These are phyloP conservation scores for Colletotrichum cuscutae DNA, from an alignment of 2,329 filamentous ascomycete species.

Conservation along the genomic window DNA sequence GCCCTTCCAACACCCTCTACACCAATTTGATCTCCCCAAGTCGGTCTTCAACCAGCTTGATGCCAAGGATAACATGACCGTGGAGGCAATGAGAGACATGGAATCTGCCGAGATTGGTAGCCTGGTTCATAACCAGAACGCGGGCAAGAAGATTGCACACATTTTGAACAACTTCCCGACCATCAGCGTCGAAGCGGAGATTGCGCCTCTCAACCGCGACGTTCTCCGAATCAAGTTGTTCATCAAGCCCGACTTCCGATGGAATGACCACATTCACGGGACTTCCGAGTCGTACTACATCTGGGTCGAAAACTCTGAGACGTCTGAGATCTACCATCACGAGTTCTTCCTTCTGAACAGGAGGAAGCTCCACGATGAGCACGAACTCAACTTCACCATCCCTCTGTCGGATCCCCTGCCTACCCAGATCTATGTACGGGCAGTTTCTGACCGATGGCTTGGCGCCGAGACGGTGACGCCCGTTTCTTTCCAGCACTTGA, in stretches of 20 bases:
- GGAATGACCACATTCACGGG: slow-evolving; percentile 95
- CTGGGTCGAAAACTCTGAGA: slow-evolving; percentile 99
- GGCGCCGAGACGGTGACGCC: slow-evolving; percentile 96
- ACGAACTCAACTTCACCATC: slow-evolving; percentile 98
- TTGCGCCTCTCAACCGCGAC: slow-evolving; percentile 93
- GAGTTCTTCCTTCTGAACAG: slow-evolving; percentile 95
- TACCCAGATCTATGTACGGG: slow-evolving; percentile 94
- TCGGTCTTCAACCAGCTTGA: slow-evolving; percentile 87
- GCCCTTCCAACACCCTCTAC: slow-evolving; percentile 93
- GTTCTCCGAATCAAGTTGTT: slow-evolving; percentile 91
- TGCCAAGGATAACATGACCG: slow-evolving; percentile 77
- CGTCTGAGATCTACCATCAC: slow-evolving; percentile 96
- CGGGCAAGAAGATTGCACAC: slow-evolving; percentile 83
- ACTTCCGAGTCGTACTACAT: slow-evolving; percentile 97
- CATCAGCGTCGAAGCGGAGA: slow-evolving; percentile 89
- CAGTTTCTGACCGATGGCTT: slow-evolving; percentile 95
- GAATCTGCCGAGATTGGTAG: slow-evolving; percentile 89
- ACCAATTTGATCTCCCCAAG: slow-evolving; percentile 91
- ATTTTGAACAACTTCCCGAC: slow-evolving; percentile 93
- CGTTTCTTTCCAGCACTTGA: slow-evolving; percentile 97
- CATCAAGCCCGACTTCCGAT: slow-evolving; percentile 88
- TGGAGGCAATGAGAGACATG: slow-evolving; percentile 93
- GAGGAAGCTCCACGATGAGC: slow-evolving; percentile 92
- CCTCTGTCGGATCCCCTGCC: slow-evolving; percentile 92
- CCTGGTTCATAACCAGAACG: slow-evolving; percentile 89